A percentile compares a stretch with the other conserved stretches of the same genome.
Evolutionary conservation across 2,329 filamentous ascomycete genomes (phyloP).

Genomic region (Cytospora piceicola): DNA sequence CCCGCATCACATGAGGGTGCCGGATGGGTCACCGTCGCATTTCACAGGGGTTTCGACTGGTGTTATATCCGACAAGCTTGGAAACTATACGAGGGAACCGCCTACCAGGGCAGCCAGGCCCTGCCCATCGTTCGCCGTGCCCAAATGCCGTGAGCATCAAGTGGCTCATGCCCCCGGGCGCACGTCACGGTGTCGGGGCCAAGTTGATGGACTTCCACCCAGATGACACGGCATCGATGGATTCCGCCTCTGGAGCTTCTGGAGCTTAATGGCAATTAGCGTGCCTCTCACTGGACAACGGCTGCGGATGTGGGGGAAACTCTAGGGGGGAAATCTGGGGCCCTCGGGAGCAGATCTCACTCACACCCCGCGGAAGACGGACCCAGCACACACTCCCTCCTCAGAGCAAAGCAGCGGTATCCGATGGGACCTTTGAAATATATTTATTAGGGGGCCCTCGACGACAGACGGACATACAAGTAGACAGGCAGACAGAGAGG

Average conservation of each 20-base stretch:
- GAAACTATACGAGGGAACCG: neutral
- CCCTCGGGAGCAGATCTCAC: neutral
- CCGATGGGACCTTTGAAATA: neutral
- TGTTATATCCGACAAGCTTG: neutral
- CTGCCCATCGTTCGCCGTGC: neutral
- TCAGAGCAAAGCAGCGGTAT: neutral
- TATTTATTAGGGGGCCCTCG: neutral
- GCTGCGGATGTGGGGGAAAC: neutral
- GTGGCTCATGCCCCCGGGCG: no score
- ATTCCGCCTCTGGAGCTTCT: neutral
- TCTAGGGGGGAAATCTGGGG: neutral
- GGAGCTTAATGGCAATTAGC: neutral
- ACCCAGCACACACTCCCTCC: no score
- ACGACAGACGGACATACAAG: slow-evolving; percentile 3
- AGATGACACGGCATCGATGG: neutral
- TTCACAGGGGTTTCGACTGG: no score
- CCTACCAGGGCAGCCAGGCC: no score
- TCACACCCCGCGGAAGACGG: neutral
- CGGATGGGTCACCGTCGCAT: no score
- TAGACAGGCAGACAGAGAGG: neutral
- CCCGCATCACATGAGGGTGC: neutral
- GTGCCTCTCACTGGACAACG: neutral
- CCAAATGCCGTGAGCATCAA: neutral
- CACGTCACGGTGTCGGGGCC: no score
- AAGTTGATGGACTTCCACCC: no score